Percentiles rank a stretch among this genome's conserved stretches.
Conservation (phyloP, 1,284 basidiomycete genomes). For the Anthracocystis setariae region DNA sequence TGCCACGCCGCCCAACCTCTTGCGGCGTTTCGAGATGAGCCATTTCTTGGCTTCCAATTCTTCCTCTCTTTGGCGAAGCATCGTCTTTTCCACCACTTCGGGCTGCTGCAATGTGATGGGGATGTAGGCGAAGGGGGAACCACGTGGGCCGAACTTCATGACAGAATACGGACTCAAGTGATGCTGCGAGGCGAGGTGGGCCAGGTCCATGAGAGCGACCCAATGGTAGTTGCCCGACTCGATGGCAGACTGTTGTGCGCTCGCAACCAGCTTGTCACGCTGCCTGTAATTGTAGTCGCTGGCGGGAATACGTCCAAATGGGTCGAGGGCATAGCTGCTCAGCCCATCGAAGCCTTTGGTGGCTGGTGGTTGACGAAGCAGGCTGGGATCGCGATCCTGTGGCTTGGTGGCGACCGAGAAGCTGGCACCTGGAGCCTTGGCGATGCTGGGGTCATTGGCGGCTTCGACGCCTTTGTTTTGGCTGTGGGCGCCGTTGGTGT, state of each 20-base stretch:
- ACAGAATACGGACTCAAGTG: slow-evolving; percentile 60
- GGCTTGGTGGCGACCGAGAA: slow-evolving; percentile 46
- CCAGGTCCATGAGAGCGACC: slow-evolving; percentile 59
- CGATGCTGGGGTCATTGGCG: slow-evolving; percentile 26
- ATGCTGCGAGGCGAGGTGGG: slow-evolving; percentile 63
- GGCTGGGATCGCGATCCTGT: slow-evolving; percentile 43
- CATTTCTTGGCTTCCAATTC: slow-evolving; percentile 47
- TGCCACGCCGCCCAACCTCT: slow-evolving; percentile 2
- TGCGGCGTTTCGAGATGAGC: slow-evolving; percentile 32
- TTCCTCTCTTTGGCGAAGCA: slow-evolving; percentile 45
- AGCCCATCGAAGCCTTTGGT: slow-evolving; percentile 25
- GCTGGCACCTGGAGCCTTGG: slow-evolving; percentile 39
- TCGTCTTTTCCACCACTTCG: slow-evolving; percentile 38
- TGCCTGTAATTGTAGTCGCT: slow-evolving; percentile 42
- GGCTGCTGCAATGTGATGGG: slow-evolving; percentile 64
- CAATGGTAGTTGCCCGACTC: slow-evolving; percentile 52
- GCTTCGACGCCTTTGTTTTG: slow-evolving; percentile 31
- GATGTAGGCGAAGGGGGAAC: slow-evolving; percentile 64
- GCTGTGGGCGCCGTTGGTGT: not conserved
- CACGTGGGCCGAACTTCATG: slow-evolving; percentile 59
- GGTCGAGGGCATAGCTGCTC: slow-evolving; percentile 41
- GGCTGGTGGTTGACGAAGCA: slow-evolving; percentile 28
- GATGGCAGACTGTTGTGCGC: slow-evolving; percentile 45
- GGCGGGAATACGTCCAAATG: slow-evolving; percentile 44
- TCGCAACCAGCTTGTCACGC: slow-evolving; percentile 51